A percentile compares a stretch with the other conserved stretches of the same genome.
phyloP scores from a whole-genome alignment of 805 yeast species.

The Blastobotrys parvus region DNA sequence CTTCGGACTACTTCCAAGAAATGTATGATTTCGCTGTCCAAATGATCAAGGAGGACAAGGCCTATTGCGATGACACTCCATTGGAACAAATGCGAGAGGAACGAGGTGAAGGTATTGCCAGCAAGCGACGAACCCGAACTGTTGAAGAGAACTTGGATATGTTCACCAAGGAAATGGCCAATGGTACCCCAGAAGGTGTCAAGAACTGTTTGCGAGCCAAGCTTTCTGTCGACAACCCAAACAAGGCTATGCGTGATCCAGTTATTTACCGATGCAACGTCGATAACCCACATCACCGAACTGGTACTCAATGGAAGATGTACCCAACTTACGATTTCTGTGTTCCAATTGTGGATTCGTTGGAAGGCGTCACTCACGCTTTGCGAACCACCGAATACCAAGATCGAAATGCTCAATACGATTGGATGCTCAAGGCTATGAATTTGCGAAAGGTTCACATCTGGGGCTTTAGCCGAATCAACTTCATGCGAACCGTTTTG shows the following conservation, averaged over 20 bases:
- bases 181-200: conserved; percentile 87
- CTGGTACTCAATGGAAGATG: conserved; percentile 87
- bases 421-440: conserved; percentile 84
- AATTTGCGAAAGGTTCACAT: conserved; percentile 84
- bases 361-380: conserved; percentile 97
- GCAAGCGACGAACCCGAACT: conserved; percentile 83
- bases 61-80: conserved; percentile 96
- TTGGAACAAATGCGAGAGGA: conserved; percentile 95
- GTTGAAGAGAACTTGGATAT: conserved; percentile 85
- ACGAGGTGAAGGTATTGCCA: conserved; percentile 95
- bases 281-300: conserved; percentile 90
- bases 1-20: conserved; percentile 86
- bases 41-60: conserved; percentile 90
- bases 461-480: conserved; percentile 98
- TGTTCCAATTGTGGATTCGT: conserved; percentile 90
- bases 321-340: conserved; percentile 99
- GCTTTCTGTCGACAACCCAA: conserved; percentile 81
- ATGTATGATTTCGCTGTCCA: conserved; percentile 84
- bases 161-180: conserved; percentile 86
- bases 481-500: conserved; percentile 89
- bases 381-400: conserved; percentile 97
- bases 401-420: conserved; percentile 97
- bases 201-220: conserved; percentile 95
- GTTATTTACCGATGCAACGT: conserved; percentile 95
- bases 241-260: conserved; percentile 96